These are phyloP conservation scores for Camelina neglecta DNA, from an alignment of 345 rosid species.

Conservation along the genomic window DNA sequence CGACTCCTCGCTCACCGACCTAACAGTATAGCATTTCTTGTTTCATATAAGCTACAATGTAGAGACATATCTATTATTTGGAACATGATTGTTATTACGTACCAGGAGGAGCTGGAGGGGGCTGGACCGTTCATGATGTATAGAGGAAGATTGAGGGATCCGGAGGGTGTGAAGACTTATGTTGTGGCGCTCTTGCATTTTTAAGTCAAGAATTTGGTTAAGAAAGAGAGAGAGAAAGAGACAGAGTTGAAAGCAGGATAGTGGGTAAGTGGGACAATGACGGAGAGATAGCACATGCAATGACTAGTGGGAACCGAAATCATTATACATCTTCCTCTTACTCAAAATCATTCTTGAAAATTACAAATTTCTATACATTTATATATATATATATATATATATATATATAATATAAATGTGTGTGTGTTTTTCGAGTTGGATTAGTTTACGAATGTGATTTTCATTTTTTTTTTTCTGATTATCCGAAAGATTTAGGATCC, in stretches of 20 bases:
- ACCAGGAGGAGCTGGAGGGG: slow-evolving; percentile 23
- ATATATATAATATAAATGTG: no score
- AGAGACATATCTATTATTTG: not conserved
- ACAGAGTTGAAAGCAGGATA: slow-evolving; percentile 22
- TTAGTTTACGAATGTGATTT: not conserved
- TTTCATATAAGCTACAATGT: not conserved
- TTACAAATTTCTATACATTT: not conserved
- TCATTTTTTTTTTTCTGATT: not conserved
- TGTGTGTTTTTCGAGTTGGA: not conserved
- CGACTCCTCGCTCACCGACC: slow-evolving; percentile 87
- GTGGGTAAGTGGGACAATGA: slow-evolving; percentile 36
- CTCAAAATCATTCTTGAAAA: slow-evolving; percentile 9
- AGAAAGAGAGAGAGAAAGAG: not conserved
- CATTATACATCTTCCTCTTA: slow-evolving; percentile 16
- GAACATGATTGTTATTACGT: slow-evolving; percentile 3
- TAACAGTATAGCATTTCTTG: not conserved
- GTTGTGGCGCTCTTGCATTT: not conserved
- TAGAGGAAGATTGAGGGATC: slow-evolving; percentile 3
- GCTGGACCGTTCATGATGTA: slow-evolving; percentile 17
- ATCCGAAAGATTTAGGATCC: not conserved
- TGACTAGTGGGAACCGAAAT: slow-evolving; percentile 27
- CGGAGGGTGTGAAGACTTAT: not conserved
- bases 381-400: not conserved
- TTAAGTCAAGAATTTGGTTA: slow-evolving; percentile 23
- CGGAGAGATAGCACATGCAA: slow-evolving; percentile 32